These are phyloP conservation scores for Lodderomyces theae DNA, from an alignment of 1,139 yeast genomes.

Conservation along the genomic window DNA sequence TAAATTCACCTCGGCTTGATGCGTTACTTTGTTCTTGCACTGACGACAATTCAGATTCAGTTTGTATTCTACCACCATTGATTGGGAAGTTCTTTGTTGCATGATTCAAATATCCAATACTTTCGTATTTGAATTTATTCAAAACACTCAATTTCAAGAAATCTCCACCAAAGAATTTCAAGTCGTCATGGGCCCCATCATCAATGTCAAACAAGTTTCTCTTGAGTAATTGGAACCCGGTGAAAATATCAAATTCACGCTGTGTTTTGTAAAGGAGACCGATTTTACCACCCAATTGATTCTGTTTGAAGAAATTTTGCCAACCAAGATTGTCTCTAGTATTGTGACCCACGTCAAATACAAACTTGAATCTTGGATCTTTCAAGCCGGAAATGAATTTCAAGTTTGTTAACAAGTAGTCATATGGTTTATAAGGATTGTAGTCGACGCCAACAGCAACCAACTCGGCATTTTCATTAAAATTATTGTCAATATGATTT, in stretches of 20 bases:
- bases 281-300: slow-evolving; percentile 38
- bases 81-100: slow-evolving; percentile 32
- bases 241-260: slow-evolving; percentile 21
- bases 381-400: slow-evolving; percentile 35
- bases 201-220: slow-evolving; percentile 42
- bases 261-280: slow-evolving; percentile 37
- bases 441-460: slow-evolving; percentile 43
- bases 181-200: slow-evolving; percentile 37
- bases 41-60: slow-evolving; percentile 32
- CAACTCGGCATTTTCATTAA: slow-evolving; percentile 43
- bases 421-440: slow-evolving; percentile 47
- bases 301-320: slow-evolving; percentile 33
- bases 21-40: slow-evolving; percentile 30
- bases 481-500: slow-evolving; percentile 43
- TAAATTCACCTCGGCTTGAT: slow-evolving; percentile 23
- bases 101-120: slow-evolving; percentile 23
- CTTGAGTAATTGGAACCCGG: slow-evolving; percentile 44
- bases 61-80: slow-evolving; percentile 23
- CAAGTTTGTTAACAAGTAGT: slow-evolving; percentile 37
- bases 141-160: slow-evolving; percentile 36
- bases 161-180: slow-evolving; percentile 33
- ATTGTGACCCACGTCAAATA: slow-evolving; percentile 33
- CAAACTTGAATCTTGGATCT: slow-evolving; percentile 40
- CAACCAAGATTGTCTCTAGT: slow-evolving; percentile 40
- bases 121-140: slow-evolving; percentile 23